Evolutionary conservation across 805 yeast genomes (phyloP).

Genomic region (Jamesozyma lodderae): DNA sequence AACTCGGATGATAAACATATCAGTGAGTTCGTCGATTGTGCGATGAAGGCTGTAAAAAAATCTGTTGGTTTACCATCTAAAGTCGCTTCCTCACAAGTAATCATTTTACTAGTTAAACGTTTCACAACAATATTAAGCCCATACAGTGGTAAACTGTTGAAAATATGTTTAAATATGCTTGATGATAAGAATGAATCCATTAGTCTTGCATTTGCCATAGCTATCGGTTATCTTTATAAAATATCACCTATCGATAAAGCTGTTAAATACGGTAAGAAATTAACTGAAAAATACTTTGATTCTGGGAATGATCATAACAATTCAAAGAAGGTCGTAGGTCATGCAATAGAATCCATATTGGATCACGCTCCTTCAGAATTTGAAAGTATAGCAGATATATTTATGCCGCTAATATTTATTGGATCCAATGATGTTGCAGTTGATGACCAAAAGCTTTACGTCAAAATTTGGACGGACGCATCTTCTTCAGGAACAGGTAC

Average conservation of each 20-base stretch:
- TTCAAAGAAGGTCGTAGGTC: slow-evolving; percentile 44
- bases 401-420: slow-evolving; percentile 70
- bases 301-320: slow-evolving; percentile 22
- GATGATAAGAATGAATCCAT: slow-evolving; percentile 66
- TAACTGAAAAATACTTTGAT: slow-evolving; percentile 53
- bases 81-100: slow-evolving; percentile 68
- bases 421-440: slow-evolving; percentile 59
- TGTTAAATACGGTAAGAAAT: slow-evolving; percentile 42
- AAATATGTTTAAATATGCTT: slow-evolving; percentile 48
- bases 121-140: slow-evolving; percentile 39
- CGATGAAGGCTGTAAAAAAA: slow-evolving; percentile 49
- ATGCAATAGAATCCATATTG: slow-evolving; percentile 57
- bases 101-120: slow-evolving; percentile 54
- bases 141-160: slow-evolving; percentile 55
- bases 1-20: slow-evolving; percentile 40
- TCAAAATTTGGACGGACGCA: slow-evolving; percentile 66
- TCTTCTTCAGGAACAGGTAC: slow-evolving; percentile 68
- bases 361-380: slow-evolving; percentile 63
- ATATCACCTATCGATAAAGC: slow-evolving; percentile 46
- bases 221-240: slow-evolving; percentile 72
- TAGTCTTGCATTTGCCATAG: slow-evolving; percentile 63
- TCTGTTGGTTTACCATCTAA: slow-evolving; percentile 89
- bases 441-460: slow-evolving; percentile 41
- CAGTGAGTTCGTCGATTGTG: slow-evolving; percentile 36
- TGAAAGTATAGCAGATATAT: slow-evolving; percentile 48